Base-by-base conservation (phyloP, 2,329 filamentous ascomycete species). In the Aspergillus sp. region DNA sequence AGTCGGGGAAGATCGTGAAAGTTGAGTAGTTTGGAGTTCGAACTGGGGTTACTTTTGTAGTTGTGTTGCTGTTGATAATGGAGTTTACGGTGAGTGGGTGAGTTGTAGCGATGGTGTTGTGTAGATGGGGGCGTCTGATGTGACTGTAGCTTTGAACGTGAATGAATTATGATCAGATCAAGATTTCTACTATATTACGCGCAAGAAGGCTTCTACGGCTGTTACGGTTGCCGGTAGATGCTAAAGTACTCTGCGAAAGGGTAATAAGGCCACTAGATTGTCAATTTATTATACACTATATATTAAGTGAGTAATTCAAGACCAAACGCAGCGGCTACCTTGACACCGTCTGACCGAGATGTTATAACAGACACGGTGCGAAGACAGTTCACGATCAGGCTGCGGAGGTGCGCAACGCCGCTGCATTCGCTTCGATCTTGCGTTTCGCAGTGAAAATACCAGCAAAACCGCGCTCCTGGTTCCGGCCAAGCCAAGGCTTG, bases 391-490 rank as follows among this genome's bases (percentile, higher is more conserved):
- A 3, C 15, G 45, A 19, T 34, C 46, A 20, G 13, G 34, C 34
- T 15, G 13, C 12, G 12, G 34, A 15, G 13, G 34, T n/a, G 2
- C 34, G 34, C 12, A 37, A 37, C 12, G 48, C 48, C 11, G 33
- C 57, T 46, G 58, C 60, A 30, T 54, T 55, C 15, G 65, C 58
- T 12, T 73, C 79, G 54, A 89, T 88, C 80, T 86, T 89, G 65
- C 87, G 82, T 82, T 90, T 95, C 49, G 93, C 93, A 3, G 92
- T 97, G 5, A 93, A 93, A 58, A 96, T 74, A 2, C 93, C 93
- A 15, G 85, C 84, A 51, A 93, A 83, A 39, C 93, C 93, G 2
- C 79, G 82, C 74, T 93, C 90, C 81, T 99, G 95, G 72, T 91
- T 87, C 57, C 86, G 83, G 2, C 93, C 93, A 52, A 99, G 79